These are phyloP conservation scores for Phaseolus coccineus DNA, from an alignment of 331 rosid species.

Conservation along the genomic window DNA sequence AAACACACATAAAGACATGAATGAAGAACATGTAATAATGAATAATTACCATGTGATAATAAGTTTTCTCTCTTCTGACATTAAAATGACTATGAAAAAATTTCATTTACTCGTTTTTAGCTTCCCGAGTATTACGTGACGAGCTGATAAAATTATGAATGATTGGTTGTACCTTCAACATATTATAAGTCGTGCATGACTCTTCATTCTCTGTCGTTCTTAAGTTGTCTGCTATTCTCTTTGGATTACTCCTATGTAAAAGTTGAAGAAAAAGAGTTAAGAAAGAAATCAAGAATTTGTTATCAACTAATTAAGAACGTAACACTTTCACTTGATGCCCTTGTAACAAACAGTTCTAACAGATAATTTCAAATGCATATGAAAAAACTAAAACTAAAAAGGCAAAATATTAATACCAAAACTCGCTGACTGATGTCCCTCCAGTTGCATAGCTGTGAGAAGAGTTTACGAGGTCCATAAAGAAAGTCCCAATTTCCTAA, in stretches of 20 bases:
- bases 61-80: slow-evolving; percentile 14
- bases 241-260: slow-evolving; percentile 70
- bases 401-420: slow-evolving; percentile 63
- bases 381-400: slow-evolving; percentile 41
- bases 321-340: slow-evolving; percentile 2
- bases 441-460: slow-evolving; percentile 93
- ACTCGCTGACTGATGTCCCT: slow-evolving; percentile 81
- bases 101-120: slow-evolving; percentile 4
- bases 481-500: slow-evolving; percentile 75
- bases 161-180: slow-evolving; percentile 70
- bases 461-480: slow-evolving; percentile 80
- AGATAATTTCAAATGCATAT: slow-evolving; percentile 5
- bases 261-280: slow-evolving; percentile 1
- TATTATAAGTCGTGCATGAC: slow-evolving; percentile 89
- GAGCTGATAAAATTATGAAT: background rate
- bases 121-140: slow-evolving; percentile 2
- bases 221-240: slow-evolving; percentile 66
- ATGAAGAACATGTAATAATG: background rate
- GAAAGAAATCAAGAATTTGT: slow-evolving; percentile 29
- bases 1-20: background rate
- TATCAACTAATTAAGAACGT: background rate
- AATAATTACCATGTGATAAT: slow-evolving; percentile 19
- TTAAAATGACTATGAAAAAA: background rate
- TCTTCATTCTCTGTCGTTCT: slow-evolving; percentile 77
- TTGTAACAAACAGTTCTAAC: slow-evolving; percentile 29